Percentiles rank a stretch among this genome's conserved stretches.
These are phyloP conservation scores for Berkeleyomyces rouxiae DNA, from an alignment of 2,329 filamentous ascomycete species.

Conservation along the genomic window DNA sequence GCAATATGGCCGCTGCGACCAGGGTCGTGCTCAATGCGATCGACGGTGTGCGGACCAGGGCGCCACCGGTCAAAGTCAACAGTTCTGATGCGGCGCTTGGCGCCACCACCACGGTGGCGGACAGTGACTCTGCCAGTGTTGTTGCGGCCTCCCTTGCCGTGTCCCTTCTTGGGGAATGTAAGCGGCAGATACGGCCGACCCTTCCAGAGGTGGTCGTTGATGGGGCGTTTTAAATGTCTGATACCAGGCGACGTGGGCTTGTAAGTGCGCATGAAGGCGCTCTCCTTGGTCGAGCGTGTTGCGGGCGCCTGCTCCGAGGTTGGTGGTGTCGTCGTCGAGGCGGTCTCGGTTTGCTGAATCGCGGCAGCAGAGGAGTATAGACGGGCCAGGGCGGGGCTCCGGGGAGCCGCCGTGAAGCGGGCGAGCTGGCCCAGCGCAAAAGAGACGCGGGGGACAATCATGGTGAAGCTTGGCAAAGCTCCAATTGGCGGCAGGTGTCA, in stretches of 20 bases:
- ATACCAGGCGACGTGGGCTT: constrained; percentile 86
- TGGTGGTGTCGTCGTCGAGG: background rate
- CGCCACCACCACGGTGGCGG: constrained; percentile 80
- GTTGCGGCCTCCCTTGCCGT: constrained; percentile 84
- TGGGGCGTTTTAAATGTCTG: constrained; percentile 75
- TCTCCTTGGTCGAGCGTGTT: background rate
- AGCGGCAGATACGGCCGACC: constrained; percentile 67
- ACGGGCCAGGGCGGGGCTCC: constrained; percentile 9
- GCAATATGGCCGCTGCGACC: constrained; percentile 88
- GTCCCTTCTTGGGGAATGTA: constrained; percentile 84
- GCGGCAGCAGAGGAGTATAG: constrained; percentile 5
- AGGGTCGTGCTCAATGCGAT: constrained; percentile 92
- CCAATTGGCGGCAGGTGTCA: background rate
- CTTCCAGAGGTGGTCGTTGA: constrained; percentile 96
- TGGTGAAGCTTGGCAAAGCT: background rate
- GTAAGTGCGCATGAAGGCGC: constrained; percentile 56
- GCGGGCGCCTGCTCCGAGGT: background rate
- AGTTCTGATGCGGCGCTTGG: constrained; percentile 77
- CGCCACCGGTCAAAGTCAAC: constrained; percentile 73
- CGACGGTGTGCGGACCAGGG: constrained; percentile 71
- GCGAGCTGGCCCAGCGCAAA: constrained; percentile 11
- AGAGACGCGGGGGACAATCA: constrained; percentile 12
- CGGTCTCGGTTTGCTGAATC: background rate
- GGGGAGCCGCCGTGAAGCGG: constrained; percentile 7
- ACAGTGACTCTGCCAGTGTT: constrained; percentile 73